Conservation (phyloP, 2,329 filamentous ascomycete genomes). For the Ceratocystis harringtonii region DNA sequence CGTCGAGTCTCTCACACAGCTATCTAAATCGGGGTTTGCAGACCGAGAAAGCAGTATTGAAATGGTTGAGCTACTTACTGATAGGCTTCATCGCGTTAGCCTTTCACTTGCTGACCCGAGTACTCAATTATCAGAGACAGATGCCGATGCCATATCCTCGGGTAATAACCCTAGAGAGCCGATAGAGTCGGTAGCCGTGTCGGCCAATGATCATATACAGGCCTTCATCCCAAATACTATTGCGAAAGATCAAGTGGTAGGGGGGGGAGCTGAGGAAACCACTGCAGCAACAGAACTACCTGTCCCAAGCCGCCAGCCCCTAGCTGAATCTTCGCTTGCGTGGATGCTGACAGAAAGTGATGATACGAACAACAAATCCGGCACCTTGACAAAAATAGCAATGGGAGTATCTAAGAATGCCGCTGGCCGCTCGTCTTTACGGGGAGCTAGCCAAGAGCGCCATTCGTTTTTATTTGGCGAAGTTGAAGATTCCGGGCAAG, state of each 20-base stretch:
- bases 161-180: background rate
- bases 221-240: background rate
- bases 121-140: constrained; percentile 17
- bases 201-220: background rate
- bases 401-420: constrained; percentile 23
- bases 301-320: constrained; percentile 46
- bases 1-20: constrained; percentile 45
- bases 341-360: constrained; percentile 56
- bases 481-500: constrained; percentile 27
- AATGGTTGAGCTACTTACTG: constrained; percentile 41
- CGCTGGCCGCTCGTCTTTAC: constrained; percentile 14
- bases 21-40: constrained; percentile 36
- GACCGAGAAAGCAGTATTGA: constrained; percentile 37
- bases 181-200: background rate
- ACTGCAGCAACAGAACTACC: constrained; percentile 19
- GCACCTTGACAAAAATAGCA: constrained; percentile 18
- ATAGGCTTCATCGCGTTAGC: constrained; percentile 51
- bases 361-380: constrained; percentile 22
- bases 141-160: background rate
- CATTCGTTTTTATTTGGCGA: constrained; percentile 48
- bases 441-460: constrained; percentile 33
- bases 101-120: constrained; percentile 44
- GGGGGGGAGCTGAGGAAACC: background rate
- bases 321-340: constrained; percentile 61
- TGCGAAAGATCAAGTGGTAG: background rate